Conservation (phyloP, 1,284 basidiomycete species). For the Malassezia vespertilionis region DNA sequence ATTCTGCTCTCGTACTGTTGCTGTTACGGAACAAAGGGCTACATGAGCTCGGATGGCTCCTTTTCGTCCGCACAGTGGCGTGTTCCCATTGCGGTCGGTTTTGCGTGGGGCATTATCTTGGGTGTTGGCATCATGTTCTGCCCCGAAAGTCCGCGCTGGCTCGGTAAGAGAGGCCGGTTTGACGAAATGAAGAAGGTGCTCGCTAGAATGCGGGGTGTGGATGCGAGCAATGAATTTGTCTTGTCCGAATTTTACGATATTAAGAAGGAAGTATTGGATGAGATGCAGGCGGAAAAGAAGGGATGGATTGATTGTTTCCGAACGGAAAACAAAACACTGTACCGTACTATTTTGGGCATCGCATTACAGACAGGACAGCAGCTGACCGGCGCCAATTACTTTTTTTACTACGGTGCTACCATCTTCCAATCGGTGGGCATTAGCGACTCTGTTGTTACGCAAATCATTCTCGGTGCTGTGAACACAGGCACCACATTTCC, state of each 20-base stretch:
- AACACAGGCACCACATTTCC: conserved; percentile 56
- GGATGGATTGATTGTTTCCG: conserved; percentile 43
- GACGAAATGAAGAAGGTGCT: conserved; percentile 53
- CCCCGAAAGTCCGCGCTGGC: conserved; percentile 38
- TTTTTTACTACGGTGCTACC: conserved; percentile 53
- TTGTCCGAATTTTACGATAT: conserved; percentile 40
- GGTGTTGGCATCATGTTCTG: conserved; percentile 55
- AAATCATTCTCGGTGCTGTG: conserved; percentile 55
- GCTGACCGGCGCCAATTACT: conserved; percentile 58
- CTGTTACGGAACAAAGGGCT: conserved; percentile 38
- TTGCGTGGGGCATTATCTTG: conserved; percentile 61
- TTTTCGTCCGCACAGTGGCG: conserved; percentile 55
- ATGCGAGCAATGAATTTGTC: conserved; percentile 32
- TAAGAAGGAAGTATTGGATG: conserved; percentile 25
- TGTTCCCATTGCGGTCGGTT: conserved; percentile 59
- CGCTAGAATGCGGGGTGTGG: conserved; percentile 56
- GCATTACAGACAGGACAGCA: conserved; percentile 63
- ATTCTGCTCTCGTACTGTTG: conserved; percentile 61
- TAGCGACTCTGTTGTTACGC: conserved; percentile 55
- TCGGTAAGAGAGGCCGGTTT: conserved; percentile 51
- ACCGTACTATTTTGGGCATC: conserved; percentile 52
- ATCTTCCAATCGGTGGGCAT: conserved; percentile 59
- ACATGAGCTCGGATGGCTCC: conserved; percentile 7
- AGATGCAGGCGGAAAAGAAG: conserved; percentile 19
- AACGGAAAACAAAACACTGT: conserved; percentile 31